Evolutionary conservation across 2,329 filamentous ascomycete species (phyloP), one percentile per base, ranked within the genome.

Genomic region (Fusarium temperatum): DNA sequence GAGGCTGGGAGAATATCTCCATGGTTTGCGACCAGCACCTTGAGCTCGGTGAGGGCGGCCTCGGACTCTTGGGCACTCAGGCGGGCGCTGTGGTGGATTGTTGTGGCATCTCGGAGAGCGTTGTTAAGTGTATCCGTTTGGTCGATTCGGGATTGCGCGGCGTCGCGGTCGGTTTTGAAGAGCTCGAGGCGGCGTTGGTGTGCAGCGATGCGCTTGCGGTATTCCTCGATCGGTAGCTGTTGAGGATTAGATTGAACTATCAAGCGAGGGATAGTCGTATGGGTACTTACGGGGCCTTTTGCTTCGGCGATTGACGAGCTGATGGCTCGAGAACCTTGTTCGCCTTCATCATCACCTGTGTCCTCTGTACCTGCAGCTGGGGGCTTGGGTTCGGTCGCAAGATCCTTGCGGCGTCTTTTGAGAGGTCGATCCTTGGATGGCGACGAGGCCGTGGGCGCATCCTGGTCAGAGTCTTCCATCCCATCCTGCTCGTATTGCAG

Each of bases 211-310:
- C 41, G n/a, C n/a, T 44, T 44, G 10, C 11, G n/a, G 15, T 44
- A 44, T 18, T 44, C 15, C 15, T 44, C 41, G n/a, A 44, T 44
- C 0, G 41, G 15, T 24, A 24, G 15, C 41, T 44, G 11, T 44
- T 18, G 15, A 44, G 15, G 0, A 24, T 44, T 2, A 44, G 41
- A 24, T 24, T 24, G n/a, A 18, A n/a, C 41, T 12, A 5, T 15
- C 18, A 6, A 1, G 10, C n/a, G n/a, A 4, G 15, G 6, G 41
- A 8, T 11, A 2, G n/a, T 5, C 0, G 15, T 24, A 8, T 8
- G n/a, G 6, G 15, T 44, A 44, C 41, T 44, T 44, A 24, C 41
- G 6, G 41, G n/a, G 0, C n/a, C n/a, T 44, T 24, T 44, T 12
- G 15, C n/a, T 44, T 24, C n/a, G 6, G 41, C 9, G 41, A 10